A percentile compares a stretch with the other conserved stretches of the same genome.
Evolutionary conservation across 371 early-diverging fungal genomes (phyloP).

Genomic region (Mucor saturninus): DNA sequence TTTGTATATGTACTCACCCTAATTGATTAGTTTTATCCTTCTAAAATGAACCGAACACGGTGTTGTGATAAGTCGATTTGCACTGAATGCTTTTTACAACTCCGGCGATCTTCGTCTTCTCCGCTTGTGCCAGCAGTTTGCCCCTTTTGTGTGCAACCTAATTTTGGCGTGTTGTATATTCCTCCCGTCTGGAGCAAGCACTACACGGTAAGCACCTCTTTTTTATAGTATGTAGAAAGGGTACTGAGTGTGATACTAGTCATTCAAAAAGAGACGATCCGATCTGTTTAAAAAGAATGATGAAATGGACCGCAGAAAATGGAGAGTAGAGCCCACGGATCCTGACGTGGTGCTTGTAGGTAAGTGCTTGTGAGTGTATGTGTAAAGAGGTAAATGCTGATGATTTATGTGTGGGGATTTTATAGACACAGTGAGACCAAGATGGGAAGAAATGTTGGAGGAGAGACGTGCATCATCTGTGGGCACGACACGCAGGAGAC

Average conservation of each 20-base stretch:
- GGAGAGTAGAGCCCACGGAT: constrained; percentile 26
- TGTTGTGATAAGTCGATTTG: constrained; percentile 93
- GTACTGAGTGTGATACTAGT: constrained; percentile 5
- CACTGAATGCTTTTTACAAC: constrained; percentile 92
- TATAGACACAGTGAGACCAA: constrained; percentile 24
- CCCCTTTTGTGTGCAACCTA: constrained; percentile 84
- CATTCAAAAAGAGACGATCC: constrained; percentile 25
- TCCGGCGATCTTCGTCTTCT: constrained; percentile 66
- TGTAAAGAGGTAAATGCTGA: neutral
- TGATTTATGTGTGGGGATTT: neutral
- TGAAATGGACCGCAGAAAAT: constrained; percentile 17
- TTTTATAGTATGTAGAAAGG: neutral
- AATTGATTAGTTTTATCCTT: constrained; percentile 79
- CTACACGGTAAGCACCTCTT: constrained; percentile 19
- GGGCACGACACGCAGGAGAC: constrained; percentile 23
- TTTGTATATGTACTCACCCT: too few species aligned
- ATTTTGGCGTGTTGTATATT: constrained; percentile 81
- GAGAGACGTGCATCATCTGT: constrained; percentile 11
- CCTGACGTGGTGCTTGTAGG: constrained; percentile 42
- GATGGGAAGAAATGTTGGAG: constrained; percentile 25
- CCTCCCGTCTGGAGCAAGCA: constrained; percentile 41
- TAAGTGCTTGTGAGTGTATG: neutral
- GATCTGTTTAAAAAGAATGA: constrained; percentile 10
- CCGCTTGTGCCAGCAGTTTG: constrained; percentile 66
- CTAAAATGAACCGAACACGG: constrained; percentile 84